These are phyloP conservation scores for Mucor circinelloides DNA, from an alignment of 371 early-diverging fungal genomes.

Conservation along the genomic window DNA sequence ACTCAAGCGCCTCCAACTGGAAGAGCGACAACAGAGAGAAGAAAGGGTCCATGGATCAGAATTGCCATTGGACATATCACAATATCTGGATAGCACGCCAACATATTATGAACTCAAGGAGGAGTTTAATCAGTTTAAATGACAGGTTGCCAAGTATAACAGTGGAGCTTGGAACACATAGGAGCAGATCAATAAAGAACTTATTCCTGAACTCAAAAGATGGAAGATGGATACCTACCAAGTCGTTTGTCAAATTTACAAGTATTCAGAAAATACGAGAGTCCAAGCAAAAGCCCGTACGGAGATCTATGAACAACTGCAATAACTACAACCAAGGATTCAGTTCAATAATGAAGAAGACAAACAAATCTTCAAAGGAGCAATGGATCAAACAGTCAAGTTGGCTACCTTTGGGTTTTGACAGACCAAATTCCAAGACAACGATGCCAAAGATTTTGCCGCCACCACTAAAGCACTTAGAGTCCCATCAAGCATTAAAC, in stretches of 20 bases:
- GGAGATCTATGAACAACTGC: slow-evolving; percentile 3
- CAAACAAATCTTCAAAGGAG: too few species aligned
- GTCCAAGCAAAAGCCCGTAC: slow-evolving; percentile 7
- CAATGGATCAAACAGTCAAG: background rate
- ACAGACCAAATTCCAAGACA: slow-evolving; percentile 3
- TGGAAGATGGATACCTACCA: background rate
- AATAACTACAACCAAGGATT: background rate
- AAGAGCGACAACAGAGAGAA: too few species aligned
- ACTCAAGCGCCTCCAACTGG: too few species aligned
- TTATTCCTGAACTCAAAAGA: slow-evolving; percentile 9
- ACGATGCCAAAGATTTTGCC: slow-evolving; percentile 6
- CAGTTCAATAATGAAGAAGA: too few species aligned
- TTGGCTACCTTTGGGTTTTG: slow-evolving; percentile 15
- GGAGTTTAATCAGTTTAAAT: background rate
- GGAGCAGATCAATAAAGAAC: slow-evolving; percentile 13
- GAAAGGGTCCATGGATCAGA: too few species aligned
- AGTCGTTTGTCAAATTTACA: slow-evolving; percentile 7
- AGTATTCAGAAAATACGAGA: slow-evolving; percentile 6
- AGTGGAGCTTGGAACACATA: background rate
- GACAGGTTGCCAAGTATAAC: background rate
- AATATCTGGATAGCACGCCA: background rate
- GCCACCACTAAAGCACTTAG: slow-evolving; percentile 7
- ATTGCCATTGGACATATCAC: too few species aligned
- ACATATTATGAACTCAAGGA: background rate
- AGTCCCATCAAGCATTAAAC: background rate